Conservation (phyloP, 495 filamentous ascomycete genomes). For the Parmelia sp. region DNA sequence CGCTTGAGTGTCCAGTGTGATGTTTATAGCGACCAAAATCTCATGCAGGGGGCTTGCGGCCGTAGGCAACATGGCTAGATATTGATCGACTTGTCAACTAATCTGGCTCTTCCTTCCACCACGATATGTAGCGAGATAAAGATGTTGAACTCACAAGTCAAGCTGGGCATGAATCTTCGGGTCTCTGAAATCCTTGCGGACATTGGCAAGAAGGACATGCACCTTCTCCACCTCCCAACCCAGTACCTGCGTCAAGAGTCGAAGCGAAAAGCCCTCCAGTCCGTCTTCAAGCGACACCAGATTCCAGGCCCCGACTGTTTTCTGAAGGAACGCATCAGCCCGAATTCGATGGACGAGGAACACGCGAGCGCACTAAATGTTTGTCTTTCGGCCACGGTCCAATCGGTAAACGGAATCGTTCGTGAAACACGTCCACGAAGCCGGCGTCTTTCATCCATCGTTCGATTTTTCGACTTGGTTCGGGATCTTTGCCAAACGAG, state of each 20-base stretch:
- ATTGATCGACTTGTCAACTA: neutral
- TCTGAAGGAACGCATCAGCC: conserved; percentile 11
- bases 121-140: no score
- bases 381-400: conserved; percentile 33
- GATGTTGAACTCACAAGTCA: conserved; percentile 22
- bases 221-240: conserved; percentile 52
- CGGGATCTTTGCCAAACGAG: conserved; percentile 16
- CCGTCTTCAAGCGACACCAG: conserved; percentile 41
- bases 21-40: neutral
- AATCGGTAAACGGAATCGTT: conserved; percentile 26
- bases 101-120: no score
- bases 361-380: conserved; percentile 24
- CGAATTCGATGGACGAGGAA: no score
- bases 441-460: conserved; percentile 26
- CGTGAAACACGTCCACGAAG: conserved; percentile 25
- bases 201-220: conserved; percentile 47
- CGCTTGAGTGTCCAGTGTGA: no score
- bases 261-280: conserved; percentile 38
- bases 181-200: conserved; percentile 49
- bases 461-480: conserved; percentile 24
- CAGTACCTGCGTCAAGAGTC: conserved; percentile 47
- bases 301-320: conserved; percentile 29
- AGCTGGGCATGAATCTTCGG: conserved; percentile 39
- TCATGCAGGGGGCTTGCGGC: conserved; percentile 12
- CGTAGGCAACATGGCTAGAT: conserved; percentile 17